Evolutionary conservation across 495 filamentous ascomycete genomes (phyloP), one percentile per base, ranked within the genome.

Genomic region (Rhypophila decipiens): DNA sequence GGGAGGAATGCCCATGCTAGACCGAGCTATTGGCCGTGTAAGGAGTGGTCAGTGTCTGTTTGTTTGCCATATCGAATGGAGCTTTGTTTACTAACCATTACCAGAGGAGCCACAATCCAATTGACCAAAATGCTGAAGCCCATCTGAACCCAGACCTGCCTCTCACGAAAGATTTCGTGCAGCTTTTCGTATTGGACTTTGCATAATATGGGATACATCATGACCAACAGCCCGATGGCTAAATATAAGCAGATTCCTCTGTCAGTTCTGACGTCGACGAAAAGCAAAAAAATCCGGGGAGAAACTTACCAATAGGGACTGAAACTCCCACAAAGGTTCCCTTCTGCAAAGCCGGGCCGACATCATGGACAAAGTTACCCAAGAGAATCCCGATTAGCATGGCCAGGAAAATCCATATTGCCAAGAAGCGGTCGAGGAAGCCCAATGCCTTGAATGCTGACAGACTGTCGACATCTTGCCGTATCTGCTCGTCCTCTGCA

Each of bases 161-260:
- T 75, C 4, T 75, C 58, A 10, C 66, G 63, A 50, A 95, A 80
- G 15, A 87, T 62, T 7, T 77, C 73, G 61, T 91, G 87, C 35
- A 97, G 65, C 0, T 74, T 77, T 63, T 95, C 90, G 64, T 79
- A 94, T 27, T 80, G 79, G n/a, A 96, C 84, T 65, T 95, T 96
- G 77, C 90, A 93, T 18, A 95, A 72, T 50, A 94, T 94, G 0
- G 90, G 90, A 56, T 94, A 95, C 89, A 95, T 95, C 88, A 95
- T 95, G 22, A 93, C 79, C 7, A 95, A 75, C 17, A 95, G 71
- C 11, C 90, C 89, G 49, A 91, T 65, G 0, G 88, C 87, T 87
- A 20, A 0, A 24, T 39, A n/a, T 8, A n/a, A n/a, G n/a, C n/a
- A n/a, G n/a, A n/a, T n/a, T n/a, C n/a, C n/a, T n/a, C n/a, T n/a